A percentile compares a stretch with the other conserved stretches of the same genome.
Conservation (phyloP, 768 basidiomycete genomes). For the Gymnopilus dilepis region DNA sequence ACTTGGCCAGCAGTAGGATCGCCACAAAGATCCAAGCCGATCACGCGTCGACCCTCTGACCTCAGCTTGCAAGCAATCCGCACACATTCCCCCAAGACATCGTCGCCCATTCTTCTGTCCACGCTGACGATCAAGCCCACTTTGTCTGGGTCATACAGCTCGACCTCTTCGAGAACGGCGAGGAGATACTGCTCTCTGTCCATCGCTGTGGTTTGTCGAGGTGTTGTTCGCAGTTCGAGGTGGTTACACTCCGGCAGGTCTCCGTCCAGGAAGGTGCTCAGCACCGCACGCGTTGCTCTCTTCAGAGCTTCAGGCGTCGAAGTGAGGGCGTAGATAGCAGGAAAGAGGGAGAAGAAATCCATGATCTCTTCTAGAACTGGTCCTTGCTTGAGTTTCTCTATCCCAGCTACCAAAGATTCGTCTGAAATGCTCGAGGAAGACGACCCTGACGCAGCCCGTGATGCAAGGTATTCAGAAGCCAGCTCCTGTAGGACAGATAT, state of each 20-base stretch:
- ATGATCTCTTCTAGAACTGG: constrained; percentile 55
- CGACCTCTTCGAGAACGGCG: constrained; percentile 68
- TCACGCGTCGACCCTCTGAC: constrained; percentile 61
- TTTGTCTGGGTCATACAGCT: constrained; percentile 52
- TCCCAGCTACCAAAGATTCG: not conserved
- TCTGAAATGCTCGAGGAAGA: constrained; percentile 35
- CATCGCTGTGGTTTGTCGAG: constrained; percentile 64
- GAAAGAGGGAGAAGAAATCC: constrained; percentile 79
- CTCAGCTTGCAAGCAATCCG: constrained; percentile 60
- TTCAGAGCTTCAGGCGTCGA: constrained; percentile 60
- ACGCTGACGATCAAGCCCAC: constrained; percentile 75
- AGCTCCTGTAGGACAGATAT: constrained; percentile 65
- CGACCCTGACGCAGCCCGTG: constrained; percentile 23
- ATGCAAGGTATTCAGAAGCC: constrained; percentile 45
- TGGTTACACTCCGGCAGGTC: constrained; percentile 63
- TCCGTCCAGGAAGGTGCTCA: constrained; percentile 63
- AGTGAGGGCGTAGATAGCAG: constrained; percentile 80
- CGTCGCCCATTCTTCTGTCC: constrained; percentile 69
- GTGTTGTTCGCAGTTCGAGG: constrained; percentile 86
- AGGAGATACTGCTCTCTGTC: constrained; percentile 62
- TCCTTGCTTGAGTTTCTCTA: constrained; percentile 31
- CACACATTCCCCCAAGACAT: constrained; percentile 60
- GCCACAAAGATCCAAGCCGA: constrained; percentile 84
- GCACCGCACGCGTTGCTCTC: constrained; percentile 66
- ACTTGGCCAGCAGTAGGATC: constrained; percentile 71